Evolutionary conservation across 1,284 basidiomycete genomes (phyloP).

Genomic region (Wolfiporia cocos): DNA sequence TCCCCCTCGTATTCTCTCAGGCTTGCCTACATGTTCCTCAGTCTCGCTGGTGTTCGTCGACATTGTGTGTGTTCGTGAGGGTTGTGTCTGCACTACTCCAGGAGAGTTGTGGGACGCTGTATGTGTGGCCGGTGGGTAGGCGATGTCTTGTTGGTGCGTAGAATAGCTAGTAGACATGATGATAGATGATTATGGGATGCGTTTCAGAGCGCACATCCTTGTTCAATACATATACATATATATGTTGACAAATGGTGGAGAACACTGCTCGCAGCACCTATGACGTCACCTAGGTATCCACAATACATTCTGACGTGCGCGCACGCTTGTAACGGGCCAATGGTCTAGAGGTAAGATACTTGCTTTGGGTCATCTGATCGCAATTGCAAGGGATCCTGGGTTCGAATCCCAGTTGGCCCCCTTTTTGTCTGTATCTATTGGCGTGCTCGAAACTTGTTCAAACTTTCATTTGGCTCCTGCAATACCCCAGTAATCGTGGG

Average conservation of each 20-base stretch:
- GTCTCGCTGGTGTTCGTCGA: not conserved
- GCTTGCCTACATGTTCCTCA: not conserved
- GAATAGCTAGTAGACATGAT: not conserved
- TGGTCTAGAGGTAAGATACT: constrained; percentile 38
- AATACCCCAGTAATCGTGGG: no score
- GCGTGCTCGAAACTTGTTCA: no score
- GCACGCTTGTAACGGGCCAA: constrained; percentile 24
- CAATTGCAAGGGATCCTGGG: constrained; percentile 33
- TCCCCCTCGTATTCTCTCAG: constrained; percentile 12
- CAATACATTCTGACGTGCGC: no score
- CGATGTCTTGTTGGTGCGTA: not conserved
- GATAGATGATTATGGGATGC: not conserved
- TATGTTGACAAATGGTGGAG: not conserved
- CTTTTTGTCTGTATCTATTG: no score
- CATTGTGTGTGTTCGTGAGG: constrained; percentile 1
- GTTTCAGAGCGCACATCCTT: not conserved
- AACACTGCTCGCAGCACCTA: not conserved
- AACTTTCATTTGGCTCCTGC: no score
- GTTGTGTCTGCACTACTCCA: constrained; percentile 1
- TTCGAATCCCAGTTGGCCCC: constrained; percentile 35
- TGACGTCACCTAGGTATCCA: not conserved
- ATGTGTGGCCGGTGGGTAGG: constrained; percentile 4
- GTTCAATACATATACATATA: not conserved
- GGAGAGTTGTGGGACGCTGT: not conserved
- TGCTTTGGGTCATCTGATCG: constrained; percentile 29